A percentile compares a stretch with the other conserved stretches of the same genome.
Evolutionary conservation across 2,329 filamentous ascomycete genomes (phyloP).

Genomic region (Graphium sp.): DNA sequence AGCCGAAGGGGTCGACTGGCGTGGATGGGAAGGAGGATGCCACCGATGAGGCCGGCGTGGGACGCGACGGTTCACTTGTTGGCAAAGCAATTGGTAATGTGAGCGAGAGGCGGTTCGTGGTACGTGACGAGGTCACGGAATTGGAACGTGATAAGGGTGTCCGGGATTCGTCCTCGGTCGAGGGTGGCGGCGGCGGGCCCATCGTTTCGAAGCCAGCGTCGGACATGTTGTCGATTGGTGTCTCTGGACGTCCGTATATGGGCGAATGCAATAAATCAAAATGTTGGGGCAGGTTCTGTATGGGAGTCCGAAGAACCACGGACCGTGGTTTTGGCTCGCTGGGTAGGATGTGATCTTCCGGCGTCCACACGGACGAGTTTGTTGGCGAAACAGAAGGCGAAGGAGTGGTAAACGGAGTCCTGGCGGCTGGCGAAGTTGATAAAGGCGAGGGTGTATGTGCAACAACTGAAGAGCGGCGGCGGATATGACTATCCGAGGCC

Average conservation of each 20-base stretch:
- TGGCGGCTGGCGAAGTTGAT: too few relatives aligned
- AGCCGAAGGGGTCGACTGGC: slow-evolving; percentile 32
- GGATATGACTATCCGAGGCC: background rate
- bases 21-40: slow-evolving; percentile 17
- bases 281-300: too few relatives aligned
- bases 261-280: too few relatives aligned
- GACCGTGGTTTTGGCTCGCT: too few relatives aligned
- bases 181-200: slow-evolving; percentile 15
- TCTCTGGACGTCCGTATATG: too few relatives aligned
- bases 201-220: too few relatives aligned
- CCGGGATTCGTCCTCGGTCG: slow-evolving; percentile 19
- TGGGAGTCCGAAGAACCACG: too few relatives aligned
- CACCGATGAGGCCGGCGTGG: slow-evolving; percentile 25
- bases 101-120: slow-evolving; percentile 40
- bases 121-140: slow-evolving; percentile 34
- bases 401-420: too few relatives aligned
- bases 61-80: slow-evolving; percentile 31
- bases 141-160: slow-evolving; percentile 32
- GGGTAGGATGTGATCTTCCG: too few relatives aligned
- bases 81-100: slow-evolving; percentile 44
- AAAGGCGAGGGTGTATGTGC: background rate
- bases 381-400: too few relatives aligned
- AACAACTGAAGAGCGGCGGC: background rate
- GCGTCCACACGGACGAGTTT: too few relatives aligned
- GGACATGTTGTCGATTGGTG: too few relatives aligned